Conservation (phyloP, 75 land plant species). For the Pinus taeda region DNA sequence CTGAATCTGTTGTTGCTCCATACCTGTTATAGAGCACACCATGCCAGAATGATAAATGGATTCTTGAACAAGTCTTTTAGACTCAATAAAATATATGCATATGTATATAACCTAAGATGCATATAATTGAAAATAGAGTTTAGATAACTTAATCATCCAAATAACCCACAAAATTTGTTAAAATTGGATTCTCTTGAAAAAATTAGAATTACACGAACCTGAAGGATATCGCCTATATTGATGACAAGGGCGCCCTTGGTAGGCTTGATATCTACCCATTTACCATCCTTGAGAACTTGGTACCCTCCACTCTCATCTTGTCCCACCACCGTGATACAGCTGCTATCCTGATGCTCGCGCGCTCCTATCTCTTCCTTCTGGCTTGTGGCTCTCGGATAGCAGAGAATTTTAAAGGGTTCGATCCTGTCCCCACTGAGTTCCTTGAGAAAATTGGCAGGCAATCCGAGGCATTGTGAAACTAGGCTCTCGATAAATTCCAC, state of each 20-base stretch:
- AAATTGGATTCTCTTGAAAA: no score
- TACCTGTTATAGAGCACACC: not conserved
- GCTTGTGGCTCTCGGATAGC: constrained; percentile 22
- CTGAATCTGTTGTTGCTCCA: constrained; percentile 7
- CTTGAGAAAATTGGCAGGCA: constrained; percentile 12
- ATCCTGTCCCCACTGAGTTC: constrained; percentile 18
- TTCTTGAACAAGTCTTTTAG: no score
- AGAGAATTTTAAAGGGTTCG: constrained; percentile 20
- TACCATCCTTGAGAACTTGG: constrained; percentile 42
- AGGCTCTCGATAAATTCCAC: constrained; percentile 19
- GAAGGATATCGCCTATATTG: constrained; percentile 52
- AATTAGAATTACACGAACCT: constrained; percentile 9
- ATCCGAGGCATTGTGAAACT: constrained; percentile 19
- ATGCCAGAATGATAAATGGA: no score
- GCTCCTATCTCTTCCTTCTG: constrained; percentile 22
- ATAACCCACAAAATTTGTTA: no score
- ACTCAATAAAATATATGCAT: no score
- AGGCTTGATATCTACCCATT: constrained; percentile 46
- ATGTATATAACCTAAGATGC: no score
- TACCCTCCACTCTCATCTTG: constrained; percentile 56
- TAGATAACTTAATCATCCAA: no score
- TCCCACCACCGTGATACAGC: constrained; percentile 36
- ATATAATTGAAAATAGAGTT: no score
- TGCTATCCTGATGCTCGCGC: constrained; percentile 37
- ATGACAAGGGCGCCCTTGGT: constrained; percentile 30